Evolutionary conservation across 164 flowering plant genomes (phyloP).

Genomic region (Tetracentron sinense): DNA sequence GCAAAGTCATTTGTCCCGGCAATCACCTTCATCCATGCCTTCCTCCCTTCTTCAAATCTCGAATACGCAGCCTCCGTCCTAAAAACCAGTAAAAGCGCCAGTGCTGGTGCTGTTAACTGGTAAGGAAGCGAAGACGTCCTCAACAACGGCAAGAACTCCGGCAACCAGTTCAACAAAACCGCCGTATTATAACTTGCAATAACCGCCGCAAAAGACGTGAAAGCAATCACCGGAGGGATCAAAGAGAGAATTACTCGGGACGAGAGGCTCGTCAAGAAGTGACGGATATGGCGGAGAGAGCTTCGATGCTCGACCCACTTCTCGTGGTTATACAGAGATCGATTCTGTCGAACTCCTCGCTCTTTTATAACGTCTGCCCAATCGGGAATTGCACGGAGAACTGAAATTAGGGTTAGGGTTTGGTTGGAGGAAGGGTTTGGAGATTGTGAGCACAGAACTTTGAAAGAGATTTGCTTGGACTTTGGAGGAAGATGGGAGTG

Average conservation of each 20-base stretch:
- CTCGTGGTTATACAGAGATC: constrained; percentile 62
- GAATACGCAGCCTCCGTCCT: constrained; percentile 92
- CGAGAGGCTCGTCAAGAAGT: constrained; percentile 56
- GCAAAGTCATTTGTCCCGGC: constrained; percentile 75
- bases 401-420: constrained; percentile 27
- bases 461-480: constrained; percentile 10
- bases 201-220: constrained; percentile 59
- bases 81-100: constrained; percentile 85
- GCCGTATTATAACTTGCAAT: constrained; percentile 71
- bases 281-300: constrained; percentile 81
- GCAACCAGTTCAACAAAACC: constrained; percentile 47
- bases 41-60: constrained; percentile 83
- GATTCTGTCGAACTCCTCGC: constrained; percentile 55
- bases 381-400: constrained; percentile 56
- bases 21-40: constrained; percentile 78
- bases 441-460: constrained; percentile 7
- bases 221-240: constrained; percentile 73
- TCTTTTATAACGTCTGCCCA: constrained; percentile 84
- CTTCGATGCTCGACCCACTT: constrained; percentile 78
- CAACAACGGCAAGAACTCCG: constrained; percentile 62
- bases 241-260: constrained; percentile 82
- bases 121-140: constrained; percentile 78
- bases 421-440: constrained; percentile 22
- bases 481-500: constrained; percentile 24
- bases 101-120: constrained; percentile 90